phyloP scores from a whole-genome alignment of 257 asterid genomes.

The Anisodus tanguticus region DNA sequence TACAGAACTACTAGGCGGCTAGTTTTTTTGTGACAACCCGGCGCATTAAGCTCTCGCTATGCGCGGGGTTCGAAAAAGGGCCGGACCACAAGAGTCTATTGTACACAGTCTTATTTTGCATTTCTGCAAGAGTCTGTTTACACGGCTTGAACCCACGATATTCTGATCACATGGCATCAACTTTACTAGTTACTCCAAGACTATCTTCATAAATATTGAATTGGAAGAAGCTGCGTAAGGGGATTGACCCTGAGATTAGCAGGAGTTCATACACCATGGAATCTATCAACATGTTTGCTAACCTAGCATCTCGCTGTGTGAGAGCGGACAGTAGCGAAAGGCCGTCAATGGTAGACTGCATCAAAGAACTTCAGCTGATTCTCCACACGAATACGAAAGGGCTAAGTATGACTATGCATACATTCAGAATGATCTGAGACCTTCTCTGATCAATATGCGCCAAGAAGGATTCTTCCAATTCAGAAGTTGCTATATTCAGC shows the following conservation, averaged over 20 bases:
- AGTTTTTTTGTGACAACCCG: too few relatives aligned
- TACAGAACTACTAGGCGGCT: too few relatives aligned
- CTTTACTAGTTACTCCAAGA: too few relatives aligned
- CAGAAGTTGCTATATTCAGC: constrained; percentile 11
- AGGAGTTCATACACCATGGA: constrained; percentile 88
- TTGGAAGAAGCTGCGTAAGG: constrained; percentile 70
- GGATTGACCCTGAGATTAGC: constrained; percentile 82
- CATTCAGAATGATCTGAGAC: constrained; percentile 71
- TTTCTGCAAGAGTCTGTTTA: too few relatives aligned
- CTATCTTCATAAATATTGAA: too few relatives aligned
- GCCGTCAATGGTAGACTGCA: constrained; percentile 85
- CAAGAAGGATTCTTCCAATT: neutral
- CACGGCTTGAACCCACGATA: too few relatives aligned
- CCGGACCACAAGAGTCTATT: too few relatives aligned
- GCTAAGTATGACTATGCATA: constrained; percentile 67
- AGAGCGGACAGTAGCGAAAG: constrained; percentile 77
- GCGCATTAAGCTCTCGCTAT: too few relatives aligned
- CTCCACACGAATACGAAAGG: constrained; percentile 68
- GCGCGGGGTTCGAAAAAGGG: too few relatives aligned
- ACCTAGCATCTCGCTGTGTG: constrained; percentile 84
- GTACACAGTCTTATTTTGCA: too few relatives aligned
- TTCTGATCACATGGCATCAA: too few relatives aligned
- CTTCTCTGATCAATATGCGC: neutral
- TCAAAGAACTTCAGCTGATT: constrained; percentile 71
- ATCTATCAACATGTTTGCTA: constrained; percentile 79